Percentiles rank a stretch among this genome's conserved stretches.
Evolutionary conservation across 257 asterid species (phyloP).

Genomic region (Mitragyna speciosa): DNA sequence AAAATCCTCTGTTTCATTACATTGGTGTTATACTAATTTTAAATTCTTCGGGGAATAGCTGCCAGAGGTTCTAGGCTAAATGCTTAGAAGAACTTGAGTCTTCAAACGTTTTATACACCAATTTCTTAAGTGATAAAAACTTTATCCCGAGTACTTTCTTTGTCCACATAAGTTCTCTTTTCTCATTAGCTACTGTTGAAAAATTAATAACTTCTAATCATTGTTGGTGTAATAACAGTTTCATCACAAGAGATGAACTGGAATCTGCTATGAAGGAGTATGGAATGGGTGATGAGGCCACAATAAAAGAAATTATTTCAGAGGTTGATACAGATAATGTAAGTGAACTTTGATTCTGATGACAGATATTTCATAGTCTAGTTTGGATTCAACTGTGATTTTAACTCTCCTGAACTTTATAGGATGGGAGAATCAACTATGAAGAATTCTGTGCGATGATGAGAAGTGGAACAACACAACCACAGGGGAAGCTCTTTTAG

Average conservation of each 20-base stretch:
- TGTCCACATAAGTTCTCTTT: background rate
- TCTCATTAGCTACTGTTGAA: background rate
- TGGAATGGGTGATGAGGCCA: constrained; percentile 75
- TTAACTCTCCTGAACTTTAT: constrained; percentile 1
- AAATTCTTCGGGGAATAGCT: background rate
- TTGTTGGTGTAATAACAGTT: constrained; percentile 37
- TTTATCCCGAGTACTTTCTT: background rate
- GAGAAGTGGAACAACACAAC: constrained; percentile 79
- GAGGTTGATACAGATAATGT: constrained; percentile 91
- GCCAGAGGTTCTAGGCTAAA: background rate
- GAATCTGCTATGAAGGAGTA: constrained; percentile 82
- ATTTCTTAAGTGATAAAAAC: background rate
- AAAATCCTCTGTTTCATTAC: constrained; percentile 1
- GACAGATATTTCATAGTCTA: too few species aligned
- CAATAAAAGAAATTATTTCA: constrained; percentile 72
- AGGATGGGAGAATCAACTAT: constrained; percentile 87
- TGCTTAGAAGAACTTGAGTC: background rate
- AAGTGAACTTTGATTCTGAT: constrained; percentile 28
- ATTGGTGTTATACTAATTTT: background rate
- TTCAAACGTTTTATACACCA: background rate
- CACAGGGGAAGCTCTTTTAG: constrained; percentile 11
- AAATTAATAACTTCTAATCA: background rate
- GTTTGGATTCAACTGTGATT: background rate
- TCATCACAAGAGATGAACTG: constrained; percentile 77
- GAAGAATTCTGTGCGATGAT: constrained; percentile 93